phyloP scores from a whole-genome alignment of 225 moss, liverwort and hornwort genomes.

The Thuidium tamariscinum region DNA sequence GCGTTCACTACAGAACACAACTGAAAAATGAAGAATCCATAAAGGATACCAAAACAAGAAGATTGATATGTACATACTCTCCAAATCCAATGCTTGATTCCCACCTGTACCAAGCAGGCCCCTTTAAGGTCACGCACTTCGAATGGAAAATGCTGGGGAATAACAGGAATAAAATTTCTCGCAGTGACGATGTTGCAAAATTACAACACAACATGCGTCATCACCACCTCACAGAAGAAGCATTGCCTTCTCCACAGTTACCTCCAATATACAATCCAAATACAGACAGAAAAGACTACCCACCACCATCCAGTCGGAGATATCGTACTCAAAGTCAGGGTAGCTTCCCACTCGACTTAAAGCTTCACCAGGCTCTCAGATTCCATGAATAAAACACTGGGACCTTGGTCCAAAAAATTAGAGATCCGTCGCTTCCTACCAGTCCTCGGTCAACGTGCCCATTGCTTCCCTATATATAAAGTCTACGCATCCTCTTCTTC shows the following conservation, averaged over 20 bases:
- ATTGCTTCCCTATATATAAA: not conserved
- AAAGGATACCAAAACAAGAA: not conserved
- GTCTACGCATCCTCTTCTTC: not conserved
- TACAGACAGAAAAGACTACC: not conserved
- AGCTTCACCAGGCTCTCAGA: not conserved
- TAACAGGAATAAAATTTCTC: not conserved
- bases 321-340: not conserved
- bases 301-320: not conserved
- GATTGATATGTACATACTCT: not conserved
- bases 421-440: not conserved
- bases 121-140: not conserved
- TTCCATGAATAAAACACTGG: not conserved
- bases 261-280: not conserved
- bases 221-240: too few species aligned
- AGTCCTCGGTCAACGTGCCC: not conserved
- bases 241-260: not conserved
- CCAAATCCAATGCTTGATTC: not conserved
- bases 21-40: not conserved
- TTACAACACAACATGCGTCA: too few species aligned
- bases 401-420: not conserved
- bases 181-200: not conserved
- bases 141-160: not conserved
- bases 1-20: not conserved
- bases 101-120: not conserved
- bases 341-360: not conserved